Evolutionary conservation across 768 basidiomycete species (phyloP).

Genomic region (Tricholoma saponaceum): DNA sequence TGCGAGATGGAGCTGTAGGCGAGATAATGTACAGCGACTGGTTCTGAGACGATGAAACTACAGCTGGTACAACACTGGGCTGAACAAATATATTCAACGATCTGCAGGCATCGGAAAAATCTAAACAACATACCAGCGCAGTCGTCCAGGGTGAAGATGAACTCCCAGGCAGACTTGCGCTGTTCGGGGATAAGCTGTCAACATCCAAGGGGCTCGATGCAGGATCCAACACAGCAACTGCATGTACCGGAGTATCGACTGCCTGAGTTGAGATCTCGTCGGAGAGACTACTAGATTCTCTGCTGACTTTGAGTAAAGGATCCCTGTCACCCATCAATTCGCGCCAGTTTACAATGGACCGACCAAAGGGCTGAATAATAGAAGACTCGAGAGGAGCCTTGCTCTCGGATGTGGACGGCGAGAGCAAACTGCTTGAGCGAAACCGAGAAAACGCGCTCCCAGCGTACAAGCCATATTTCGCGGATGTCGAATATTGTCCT

Average conservation of each 20-base stretch:
- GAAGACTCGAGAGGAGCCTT: conserved; percentile 2
- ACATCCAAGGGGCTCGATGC: neutral
- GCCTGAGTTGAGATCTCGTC: conserved; percentile 9
- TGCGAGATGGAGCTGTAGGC: neutral
- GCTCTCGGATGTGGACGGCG: neutral
- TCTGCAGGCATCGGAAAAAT: neutral
- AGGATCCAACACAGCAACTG: neutral
- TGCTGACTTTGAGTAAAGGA: neutral
- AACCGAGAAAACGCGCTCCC: neutral
- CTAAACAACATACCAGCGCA: neutral
- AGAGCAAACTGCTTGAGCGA: neutral
- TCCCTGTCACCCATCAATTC: conserved; percentile 3
- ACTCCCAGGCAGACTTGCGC: neutral
- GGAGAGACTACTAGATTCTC: conserved; percentile 7
- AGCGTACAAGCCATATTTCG: conserved; percentile 2
- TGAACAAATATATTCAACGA: neutral
- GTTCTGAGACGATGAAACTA: neutral
- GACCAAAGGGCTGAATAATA: neutral
- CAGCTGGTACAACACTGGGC: neutral
- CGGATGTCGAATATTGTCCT: conserved; percentile 4
- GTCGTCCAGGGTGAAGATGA: conserved; percentile 8
- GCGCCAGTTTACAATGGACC: conserved; percentile 3
- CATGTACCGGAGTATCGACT: conserved; percentile 3
- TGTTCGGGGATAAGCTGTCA: neutral
- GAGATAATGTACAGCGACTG: neutral